Evolutionary conservation across 2,329 filamentous ascomycete species (phyloP).

Genomic region (Pseudogymnoascus sp.): DNA sequence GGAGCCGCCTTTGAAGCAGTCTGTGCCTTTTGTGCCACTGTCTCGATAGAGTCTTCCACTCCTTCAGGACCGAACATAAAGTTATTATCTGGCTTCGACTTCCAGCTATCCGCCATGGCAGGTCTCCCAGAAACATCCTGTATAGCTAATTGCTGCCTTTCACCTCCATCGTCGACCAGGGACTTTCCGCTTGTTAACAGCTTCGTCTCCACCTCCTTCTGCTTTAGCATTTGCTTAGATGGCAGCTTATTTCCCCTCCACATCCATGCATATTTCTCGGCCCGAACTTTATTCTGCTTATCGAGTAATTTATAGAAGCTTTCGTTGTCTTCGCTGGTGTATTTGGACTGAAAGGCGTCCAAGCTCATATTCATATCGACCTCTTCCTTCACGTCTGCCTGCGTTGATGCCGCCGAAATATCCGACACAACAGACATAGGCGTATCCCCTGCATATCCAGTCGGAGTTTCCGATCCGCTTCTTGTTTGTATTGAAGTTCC

Average conservation of each 20-base stretch:
- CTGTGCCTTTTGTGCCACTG: slow-evolving; percentile 60
- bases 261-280: slow-evolving; percentile 81
- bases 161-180: slow-evolving; percentile 46
- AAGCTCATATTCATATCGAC: slow-evolving; percentile 74
- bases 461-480: slow-evolving; percentile 48
- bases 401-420: slow-evolving; percentile 28
- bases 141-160: slow-evolving; percentile 52
- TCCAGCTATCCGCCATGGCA: slow-evolving; percentile 71
- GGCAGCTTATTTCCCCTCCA: slow-evolving; percentile 80
- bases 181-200: slow-evolving; percentile 37
- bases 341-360: slow-evolving; percentile 78
- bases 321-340: slow-evolving; percentile 96
- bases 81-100: slow-evolving; percentile 63
- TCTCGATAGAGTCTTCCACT: slow-evolving; percentile 50
- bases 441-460: slow-evolving; percentile 62
- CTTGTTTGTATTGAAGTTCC: slow-evolving; percentile 27
- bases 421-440: slow-evolving; percentile 50
- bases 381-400: slow-evolving; percentile 34
- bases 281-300: slow-evolving; percentile 75
- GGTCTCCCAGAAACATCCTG: slow-evolving; percentile 62
- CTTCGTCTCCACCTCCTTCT: slow-evolving; percentile 51
- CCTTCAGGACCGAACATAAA: slow-evolving; percentile 79
- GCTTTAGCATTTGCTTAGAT: slow-evolving; percentile 67
- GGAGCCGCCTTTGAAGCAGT: slow-evolving; percentile 63
- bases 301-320: slow-evolving; percentile 91